These are phyloP conservation scores for Pseudovirgaria hyperparasitica DNA, from an alignment of 2,329 filamentous ascomycete species.

Conservation along the genomic window DNA sequence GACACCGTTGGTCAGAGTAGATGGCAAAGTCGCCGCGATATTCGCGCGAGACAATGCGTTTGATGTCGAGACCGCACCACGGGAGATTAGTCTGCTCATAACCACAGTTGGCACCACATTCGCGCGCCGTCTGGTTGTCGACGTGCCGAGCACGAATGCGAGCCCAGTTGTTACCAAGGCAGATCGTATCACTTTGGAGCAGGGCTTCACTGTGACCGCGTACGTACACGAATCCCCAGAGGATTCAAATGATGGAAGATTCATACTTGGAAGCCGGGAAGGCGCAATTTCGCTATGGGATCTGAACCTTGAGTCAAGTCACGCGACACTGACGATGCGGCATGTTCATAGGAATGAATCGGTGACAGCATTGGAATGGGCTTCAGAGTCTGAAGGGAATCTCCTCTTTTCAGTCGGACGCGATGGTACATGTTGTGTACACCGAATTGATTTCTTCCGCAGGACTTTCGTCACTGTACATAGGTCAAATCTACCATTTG, in stretches of 20 bases:
- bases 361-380: slow-evolving; percentile 51
- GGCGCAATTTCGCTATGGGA: too few species aligned
- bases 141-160: slow-evolving; percentile 2
- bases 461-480: slow-evolving; percentile 41
- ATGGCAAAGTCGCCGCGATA: slow-evolving; percentile 29
- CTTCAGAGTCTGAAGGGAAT: slow-evolving; percentile 22
- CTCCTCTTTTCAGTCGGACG: slow-evolving; percentile 61
- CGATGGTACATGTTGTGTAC: slow-evolving; percentile 64
- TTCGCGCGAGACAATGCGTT: slow-evolving; percentile 19
- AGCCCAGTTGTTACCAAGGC: background rate
- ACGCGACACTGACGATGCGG: slow-evolving; percentile 8
- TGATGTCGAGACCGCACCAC: background rate
- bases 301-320: too few species aligned
- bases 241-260: too few species aligned
- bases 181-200: too few species aligned
- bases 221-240: too few species aligned
- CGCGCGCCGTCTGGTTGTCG: slow-evolving; percentile 19
- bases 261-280: too few species aligned
- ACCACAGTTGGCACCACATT: slow-evolving; percentile 23
- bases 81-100: slow-evolving; percentile 20
- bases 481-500: slow-evolving; percentile 56
- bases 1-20: slow-evolving; percentile 13
- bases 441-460: slow-evolving; percentile 20
- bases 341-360: slow-evolving; percentile 43
- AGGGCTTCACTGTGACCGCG: too few species aligned